These are phyloP conservation scores for Zea luxurians DNA, from an alignment of 176 grass and related monocot species.

Conservation along the genomic window DNA sequence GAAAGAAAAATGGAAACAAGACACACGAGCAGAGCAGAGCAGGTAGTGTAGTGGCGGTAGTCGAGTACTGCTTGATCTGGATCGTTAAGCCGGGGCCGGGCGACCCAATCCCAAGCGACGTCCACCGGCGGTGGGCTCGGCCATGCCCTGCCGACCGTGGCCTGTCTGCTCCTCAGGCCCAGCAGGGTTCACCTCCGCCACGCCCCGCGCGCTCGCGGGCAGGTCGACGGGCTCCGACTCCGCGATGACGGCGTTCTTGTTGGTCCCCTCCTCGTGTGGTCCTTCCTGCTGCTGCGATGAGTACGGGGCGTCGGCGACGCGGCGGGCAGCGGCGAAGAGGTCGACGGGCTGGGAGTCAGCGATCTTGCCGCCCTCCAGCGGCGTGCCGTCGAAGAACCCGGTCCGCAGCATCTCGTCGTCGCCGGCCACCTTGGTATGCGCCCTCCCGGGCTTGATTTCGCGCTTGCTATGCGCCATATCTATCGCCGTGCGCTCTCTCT, in stretches of 20 bases:
- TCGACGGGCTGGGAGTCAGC: slow-evolving; percentile 63
- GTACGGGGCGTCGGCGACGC: not conserved
- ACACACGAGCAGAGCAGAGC: too few relatives aligned
- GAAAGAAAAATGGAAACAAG: too few relatives aligned
- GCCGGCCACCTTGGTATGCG: slow-evolving; percentile 52
- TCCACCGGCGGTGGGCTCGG: slow-evolving; percentile 1
- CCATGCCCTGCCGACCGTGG: slow-evolving; percentile 19
- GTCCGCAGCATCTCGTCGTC: slow-evolving; percentile 68
- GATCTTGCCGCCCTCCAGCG: slow-evolving; percentile 71
- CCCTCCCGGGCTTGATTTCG: slow-evolving; percentile 39
- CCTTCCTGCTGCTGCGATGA: not conserved
- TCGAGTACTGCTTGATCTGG: too few relatives aligned
- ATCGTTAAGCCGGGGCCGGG: not conserved
- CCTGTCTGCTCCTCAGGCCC: not conserved
- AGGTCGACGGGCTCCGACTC: not conserved
- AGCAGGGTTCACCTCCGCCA: not conserved
- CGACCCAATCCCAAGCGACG: slow-evolving; percentile 24
- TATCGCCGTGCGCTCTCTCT: too few relatives aligned
- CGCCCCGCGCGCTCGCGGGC: too few relatives aligned
- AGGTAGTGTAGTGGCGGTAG: too few relatives aligned
- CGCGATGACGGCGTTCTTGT: too few relatives aligned
- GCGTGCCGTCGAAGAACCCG: slow-evolving; percentile 56
- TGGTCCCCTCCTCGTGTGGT: too few relatives aligned
- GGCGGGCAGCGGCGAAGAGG: slow-evolving; percentile 39
- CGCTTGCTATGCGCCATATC: slow-evolving; percentile 48